These are phyloP conservation scores for Sporothrix dimorphospora DNA, from an alignment of 2,329 filamentous ascomycete genomes.

Conservation along the genomic window DNA sequence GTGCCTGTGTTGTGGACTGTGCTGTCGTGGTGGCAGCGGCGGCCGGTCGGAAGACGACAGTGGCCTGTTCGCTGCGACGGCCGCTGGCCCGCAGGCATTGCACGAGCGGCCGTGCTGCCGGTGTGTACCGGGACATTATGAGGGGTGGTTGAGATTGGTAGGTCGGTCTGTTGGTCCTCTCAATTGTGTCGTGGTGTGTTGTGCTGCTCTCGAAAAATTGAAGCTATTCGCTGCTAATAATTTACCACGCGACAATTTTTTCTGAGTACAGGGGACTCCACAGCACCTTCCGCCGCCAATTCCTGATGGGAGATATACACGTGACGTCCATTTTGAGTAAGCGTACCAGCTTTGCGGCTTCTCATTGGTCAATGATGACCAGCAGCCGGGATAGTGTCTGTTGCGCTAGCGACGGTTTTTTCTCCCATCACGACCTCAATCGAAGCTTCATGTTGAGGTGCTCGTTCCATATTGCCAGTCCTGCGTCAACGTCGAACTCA, in stretches of 20 bases:
- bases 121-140: conserved; percentile 32
- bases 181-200: background rate
- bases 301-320: background rate
- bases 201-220: conserved; percentile 12
- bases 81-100: conserved; percentile 30
- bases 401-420: conserved; percentile 24
- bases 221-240: conserved; percentile 23
- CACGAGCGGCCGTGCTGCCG: conserved; percentile 34
- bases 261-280: background rate
- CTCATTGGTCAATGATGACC: background rate
- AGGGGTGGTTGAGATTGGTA: background rate
- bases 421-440: conserved; percentile 18
- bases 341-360: background rate
- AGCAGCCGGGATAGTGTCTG: background rate
- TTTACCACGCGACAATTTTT: conserved; percentile 29
- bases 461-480: background rate
- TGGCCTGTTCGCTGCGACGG: conserved; percentile 9
- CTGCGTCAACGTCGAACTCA: background rate
- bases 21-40: conserved; percentile 11
- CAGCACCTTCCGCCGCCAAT: conserved; percentile 9
- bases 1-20: background rate
- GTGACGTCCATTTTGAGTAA: conserved; percentile 1
- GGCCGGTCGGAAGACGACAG: conserved; percentile 12
- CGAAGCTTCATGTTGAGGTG: conserved; percentile 7
- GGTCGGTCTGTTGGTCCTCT: background rate